Percentiles rank a stretch among this genome's conserved stretches.
Evolutionary conservation across 495 filamentous ascomycete genomes (phyloP).

Genomic region (Choiromyces venosus): DNA sequence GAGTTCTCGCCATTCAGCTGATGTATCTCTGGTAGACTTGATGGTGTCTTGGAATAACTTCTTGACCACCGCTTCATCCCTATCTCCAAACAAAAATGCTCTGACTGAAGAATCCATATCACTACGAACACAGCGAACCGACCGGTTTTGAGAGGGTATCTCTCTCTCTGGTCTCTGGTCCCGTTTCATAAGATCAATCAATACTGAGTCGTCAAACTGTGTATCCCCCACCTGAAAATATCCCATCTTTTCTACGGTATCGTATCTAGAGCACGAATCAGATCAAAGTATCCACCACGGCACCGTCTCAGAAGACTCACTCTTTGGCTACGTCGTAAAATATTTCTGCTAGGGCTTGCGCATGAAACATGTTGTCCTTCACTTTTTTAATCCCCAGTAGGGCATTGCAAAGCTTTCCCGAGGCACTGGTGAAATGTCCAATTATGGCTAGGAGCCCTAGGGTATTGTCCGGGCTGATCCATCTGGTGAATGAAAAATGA

Average conservation of each 20-base stretch:
- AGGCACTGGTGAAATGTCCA: neutral
- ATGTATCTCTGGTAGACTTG: neutral
- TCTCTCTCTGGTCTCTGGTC: neutral
- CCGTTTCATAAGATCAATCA: neutral
- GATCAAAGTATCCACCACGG: neutral
- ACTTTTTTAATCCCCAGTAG: neutral
- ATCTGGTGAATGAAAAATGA: neutral
- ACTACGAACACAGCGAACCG: neutral
- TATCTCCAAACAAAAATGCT: neutral
- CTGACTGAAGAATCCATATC: neutral
- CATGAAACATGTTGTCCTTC: conserved; percentile 1
- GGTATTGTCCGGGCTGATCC: conserved; percentile 3
- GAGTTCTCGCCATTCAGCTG: neutral
- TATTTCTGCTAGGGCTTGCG: neutral
- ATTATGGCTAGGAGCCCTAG: neutral
- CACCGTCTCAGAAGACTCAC: neutral
- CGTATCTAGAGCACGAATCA: neutral
- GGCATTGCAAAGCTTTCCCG: neutral
- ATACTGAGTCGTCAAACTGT: neutral
- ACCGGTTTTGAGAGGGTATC: neutral
- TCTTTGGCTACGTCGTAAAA: neutral
- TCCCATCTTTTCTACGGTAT: neutral
- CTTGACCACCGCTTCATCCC: neutral
- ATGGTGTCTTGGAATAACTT: neutral
- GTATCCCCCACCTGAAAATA: conserved; percentile 3